A percentile compares a stretch with the other conserved stretches of the same genome.
phyloP scores from a whole-genome alignment of 768 basidiomycete genomes.

The Amanita polypyramis region DNA sequence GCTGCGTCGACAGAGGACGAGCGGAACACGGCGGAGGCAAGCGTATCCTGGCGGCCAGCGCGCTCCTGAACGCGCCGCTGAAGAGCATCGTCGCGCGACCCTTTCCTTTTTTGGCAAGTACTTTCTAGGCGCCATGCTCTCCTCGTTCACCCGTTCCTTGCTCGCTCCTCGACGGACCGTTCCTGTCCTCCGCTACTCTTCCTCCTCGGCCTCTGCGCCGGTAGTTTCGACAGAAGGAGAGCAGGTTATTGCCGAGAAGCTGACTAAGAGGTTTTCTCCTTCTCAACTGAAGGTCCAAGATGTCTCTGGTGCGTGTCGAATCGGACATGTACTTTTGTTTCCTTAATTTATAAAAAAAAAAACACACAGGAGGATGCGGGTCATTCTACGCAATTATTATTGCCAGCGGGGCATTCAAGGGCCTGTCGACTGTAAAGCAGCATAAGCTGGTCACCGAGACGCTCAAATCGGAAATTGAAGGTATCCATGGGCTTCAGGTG shows the following conservation, averaged over 20 bases:
- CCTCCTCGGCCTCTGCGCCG: slow-evolving; percentile 9
- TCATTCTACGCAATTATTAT: slow-evolving; percentile 91
- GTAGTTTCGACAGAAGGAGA: slow-evolving; percentile 49
- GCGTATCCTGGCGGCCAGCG: not conserved
- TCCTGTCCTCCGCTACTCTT: not conserved
- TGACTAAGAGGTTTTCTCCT: slow-evolving; percentile 67
- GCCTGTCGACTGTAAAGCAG: slow-evolving; percentile 82
- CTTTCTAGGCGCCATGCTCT: not conserved
- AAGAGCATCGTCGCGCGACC: not conserved
- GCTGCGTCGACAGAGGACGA: not conserved
- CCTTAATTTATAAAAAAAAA: not conserved
- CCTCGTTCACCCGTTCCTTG: slow-evolving; percentile 7
- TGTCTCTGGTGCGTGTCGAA: slow-evolving; percentile 67
- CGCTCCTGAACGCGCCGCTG: slow-evolving; percentile 8
- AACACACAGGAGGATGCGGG: slow-evolving; percentile 96
- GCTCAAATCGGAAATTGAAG: slow-evolving; percentile 81
- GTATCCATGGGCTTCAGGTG: slow-evolving; percentile 92
- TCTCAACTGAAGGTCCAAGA: slow-evolving; percentile 82
- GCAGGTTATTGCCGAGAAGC: slow-evolving; percentile 56
- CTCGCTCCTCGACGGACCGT: not conserved
- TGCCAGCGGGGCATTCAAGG: slow-evolving; percentile 77
- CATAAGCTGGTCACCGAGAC: slow-evolving; percentile 82
- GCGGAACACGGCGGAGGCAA: not conserved
- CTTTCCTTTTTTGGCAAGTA: slow-evolving; percentile 9
- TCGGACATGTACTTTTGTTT: not conserved